A percentile compares a stretch with the other conserved stretches of the same genome.
Conservation (phyloP, 495 filamentous ascomycete species). For the Lindgomyces ingoldianus region DNA sequence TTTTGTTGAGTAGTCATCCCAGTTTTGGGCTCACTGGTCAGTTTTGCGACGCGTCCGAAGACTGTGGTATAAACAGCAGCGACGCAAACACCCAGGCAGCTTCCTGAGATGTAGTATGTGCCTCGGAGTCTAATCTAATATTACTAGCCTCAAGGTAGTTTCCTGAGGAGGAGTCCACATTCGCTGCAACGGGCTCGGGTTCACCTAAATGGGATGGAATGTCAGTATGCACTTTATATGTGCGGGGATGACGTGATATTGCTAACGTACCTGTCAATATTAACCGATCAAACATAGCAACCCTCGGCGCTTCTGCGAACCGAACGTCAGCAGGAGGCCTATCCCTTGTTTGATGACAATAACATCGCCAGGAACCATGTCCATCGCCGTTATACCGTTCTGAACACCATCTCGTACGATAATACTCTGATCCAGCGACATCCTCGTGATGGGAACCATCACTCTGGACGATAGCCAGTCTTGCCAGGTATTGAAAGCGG, state of each 20-base stretch:
- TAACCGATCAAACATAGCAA: constrained; percentile 70
- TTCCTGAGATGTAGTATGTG: constrained; percentile 67
- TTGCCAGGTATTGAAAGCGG: constrained; percentile 53
- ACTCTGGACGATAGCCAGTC: constrained; percentile 44
- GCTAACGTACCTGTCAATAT: constrained; percentile 61
- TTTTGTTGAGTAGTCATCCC: constrained; percentile 66
- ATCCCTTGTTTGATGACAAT: constrained; percentile 64
- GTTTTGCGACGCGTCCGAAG: constrained; percentile 68
- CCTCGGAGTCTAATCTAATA: constrained; percentile 75
- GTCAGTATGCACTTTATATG: neutral
- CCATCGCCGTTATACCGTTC: constrained; percentile 52
- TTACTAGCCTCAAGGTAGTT: constrained; percentile 76
- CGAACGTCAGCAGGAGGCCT: constrained; percentile 70
- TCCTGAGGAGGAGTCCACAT: constrained; percentile 61
- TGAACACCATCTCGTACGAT: constrained; percentile 60
- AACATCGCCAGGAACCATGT: constrained; percentile 69
- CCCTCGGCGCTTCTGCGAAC: constrained; percentile 62
- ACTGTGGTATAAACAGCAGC: constrained; percentile 61
- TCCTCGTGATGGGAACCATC: constrained; percentile 45
- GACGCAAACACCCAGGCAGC: constrained; percentile 64
- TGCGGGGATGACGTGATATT: too few species aligned
- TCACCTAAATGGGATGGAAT: constrained; percentile 52
- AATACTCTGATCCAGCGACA: constrained; percentile 68
- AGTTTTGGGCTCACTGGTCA: constrained; percentile 62
- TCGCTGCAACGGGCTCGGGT: constrained; percentile 61